Base-by-base conservation (phyloP, 805 yeast species). In the Metschnikowia borealis region DNA sequence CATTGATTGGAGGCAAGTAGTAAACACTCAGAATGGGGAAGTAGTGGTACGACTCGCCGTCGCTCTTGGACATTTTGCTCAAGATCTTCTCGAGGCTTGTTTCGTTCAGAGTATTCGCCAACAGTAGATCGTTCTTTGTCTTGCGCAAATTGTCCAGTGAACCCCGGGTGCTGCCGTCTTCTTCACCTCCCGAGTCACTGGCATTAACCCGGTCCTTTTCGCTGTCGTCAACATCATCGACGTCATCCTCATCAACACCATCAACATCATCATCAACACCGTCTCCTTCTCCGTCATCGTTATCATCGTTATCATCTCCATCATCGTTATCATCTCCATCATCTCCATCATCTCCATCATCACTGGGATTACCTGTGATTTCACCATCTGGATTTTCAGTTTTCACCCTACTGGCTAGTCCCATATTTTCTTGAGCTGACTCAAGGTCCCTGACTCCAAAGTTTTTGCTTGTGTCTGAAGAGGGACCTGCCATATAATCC, bases 1-100 rank as follows among this genome's bases (percentile, higher is more conserved):
- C 80, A 58, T 78, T 79, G 36, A 79, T 78, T 2, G 83, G 83
- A 6, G 81, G 81, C 47, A 77, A 61, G 62, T 77, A 79, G 56
- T 79, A 79, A 26, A 77, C 80, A 50, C 68, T 69, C 50, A 75
- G 74, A 43, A 79, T 73, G 2, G 81, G 81, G 60, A 77, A 78
- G 53, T 79, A 79, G 52, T 77, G 77, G 56, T 79, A 79, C 32
- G 54, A 51, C 3, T 41, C 51, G 14, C 53, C 51, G 33, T 45
- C 46, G 26, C 32, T 37, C 21, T 29, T 31, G 14, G 49, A 29
- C 53, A 53, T 49, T 2, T 40, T 20, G n/a, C 33, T 49, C 17
- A 56, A 39, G 23, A 54, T 40, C 15, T 46, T 38, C 10, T 51
- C 47, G 21, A 57, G 29, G 38, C 52, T 48, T 13, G 38, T 42